These are phyloP conservation scores for Mycena leptocephala DNA, from an alignment of 768 basidiomycete species.

Conservation along the genomic window DNA sequence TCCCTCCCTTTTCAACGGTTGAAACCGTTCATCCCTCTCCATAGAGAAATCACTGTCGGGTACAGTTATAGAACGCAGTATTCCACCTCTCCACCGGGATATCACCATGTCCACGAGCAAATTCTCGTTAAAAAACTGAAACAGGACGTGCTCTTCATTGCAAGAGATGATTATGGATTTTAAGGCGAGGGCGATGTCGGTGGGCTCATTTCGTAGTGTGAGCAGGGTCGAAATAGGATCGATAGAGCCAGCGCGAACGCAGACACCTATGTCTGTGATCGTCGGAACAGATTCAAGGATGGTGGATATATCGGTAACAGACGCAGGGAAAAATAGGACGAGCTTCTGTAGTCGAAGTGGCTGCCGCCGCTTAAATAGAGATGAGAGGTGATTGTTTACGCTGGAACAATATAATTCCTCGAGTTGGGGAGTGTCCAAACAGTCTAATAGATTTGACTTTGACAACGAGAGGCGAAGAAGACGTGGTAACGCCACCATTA, in stretches of 20 bases:
- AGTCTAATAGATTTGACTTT: background rate
- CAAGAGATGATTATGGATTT: background rate
- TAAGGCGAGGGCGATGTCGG: background rate
- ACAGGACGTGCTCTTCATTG: background rate
- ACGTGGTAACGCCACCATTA: background rate
- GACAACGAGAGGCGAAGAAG: conserved; percentile 8
- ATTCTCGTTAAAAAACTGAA: background rate
- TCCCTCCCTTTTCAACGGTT: background rate
- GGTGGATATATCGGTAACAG: background rate
- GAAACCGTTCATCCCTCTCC: background rate
- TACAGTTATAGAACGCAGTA: background rate
- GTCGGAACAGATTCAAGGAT: background rate
- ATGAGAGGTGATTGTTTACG: background rate
- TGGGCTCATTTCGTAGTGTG: background rate
- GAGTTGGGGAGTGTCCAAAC: conserved; percentile 1
- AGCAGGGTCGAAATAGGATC: background rate
- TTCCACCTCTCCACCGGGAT: conserved; percentile 11
- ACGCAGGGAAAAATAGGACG: background rate
- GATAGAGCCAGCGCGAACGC: background rate
- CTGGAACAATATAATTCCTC: conserved; percentile 16
- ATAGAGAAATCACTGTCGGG: background rate
- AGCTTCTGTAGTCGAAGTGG: conserved; percentile 3
- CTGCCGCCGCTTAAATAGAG: background rate
- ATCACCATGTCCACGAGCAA: background rate
- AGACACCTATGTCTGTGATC: conserved; percentile 3